Percentiles rank a stretch among this genome's conserved stretches.
Evolutionary conservation across 257 asterid species (phyloP).

Genomic region (Perilla frutescens): DNA sequence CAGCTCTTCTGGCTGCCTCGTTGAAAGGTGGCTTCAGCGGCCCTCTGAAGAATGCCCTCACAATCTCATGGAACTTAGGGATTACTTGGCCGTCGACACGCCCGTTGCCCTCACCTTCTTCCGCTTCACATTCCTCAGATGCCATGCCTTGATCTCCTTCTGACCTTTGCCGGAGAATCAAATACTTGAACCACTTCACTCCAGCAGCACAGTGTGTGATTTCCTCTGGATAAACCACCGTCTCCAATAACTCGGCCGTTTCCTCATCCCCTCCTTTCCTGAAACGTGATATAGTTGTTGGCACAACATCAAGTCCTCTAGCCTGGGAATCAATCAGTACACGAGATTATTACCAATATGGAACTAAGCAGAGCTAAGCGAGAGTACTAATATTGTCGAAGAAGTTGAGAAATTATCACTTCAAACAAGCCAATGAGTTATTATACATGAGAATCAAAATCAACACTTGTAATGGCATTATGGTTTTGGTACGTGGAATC

Average conservation of each 20-base stretch:
- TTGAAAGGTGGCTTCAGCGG: conserved; percentile 95
- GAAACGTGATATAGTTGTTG: conserved; percentile 91
- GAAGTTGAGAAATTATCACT: background rate
- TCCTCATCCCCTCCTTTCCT: conserved; percentile 81
- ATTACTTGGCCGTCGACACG: conserved; percentile 52
- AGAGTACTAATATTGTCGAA: too few species aligned
- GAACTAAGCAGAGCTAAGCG: too few species aligned
- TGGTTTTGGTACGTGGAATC: conserved; percentile 24
- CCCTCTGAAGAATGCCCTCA: conserved; percentile 78
- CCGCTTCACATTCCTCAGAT: conserved; percentile 28
- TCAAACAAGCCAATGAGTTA: background rate
- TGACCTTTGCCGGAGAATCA: conserved; percentile 52
- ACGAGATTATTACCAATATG: background rate
- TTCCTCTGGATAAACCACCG: conserved; percentile 88
- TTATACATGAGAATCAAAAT: background rate
- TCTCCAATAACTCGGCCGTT: conserved; percentile 85
- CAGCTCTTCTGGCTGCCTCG: conserved; percentile 81
- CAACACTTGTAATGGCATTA: background rate
- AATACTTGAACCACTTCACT: conserved; percentile 84
- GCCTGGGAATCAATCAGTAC: conserved; percentile 54
- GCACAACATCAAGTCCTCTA: conserved; percentile 94
- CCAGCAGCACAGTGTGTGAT: conserved; percentile 96
- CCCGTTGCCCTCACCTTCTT: conserved; percentile 31
- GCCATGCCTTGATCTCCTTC: conserved; percentile 37
- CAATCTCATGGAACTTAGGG: conserved; percentile 69